These are phyloP conservation scores for Baorangia bicolor DNA, from an alignment of 768 basidiomycete genomes.

Conservation along the genomic window DNA sequence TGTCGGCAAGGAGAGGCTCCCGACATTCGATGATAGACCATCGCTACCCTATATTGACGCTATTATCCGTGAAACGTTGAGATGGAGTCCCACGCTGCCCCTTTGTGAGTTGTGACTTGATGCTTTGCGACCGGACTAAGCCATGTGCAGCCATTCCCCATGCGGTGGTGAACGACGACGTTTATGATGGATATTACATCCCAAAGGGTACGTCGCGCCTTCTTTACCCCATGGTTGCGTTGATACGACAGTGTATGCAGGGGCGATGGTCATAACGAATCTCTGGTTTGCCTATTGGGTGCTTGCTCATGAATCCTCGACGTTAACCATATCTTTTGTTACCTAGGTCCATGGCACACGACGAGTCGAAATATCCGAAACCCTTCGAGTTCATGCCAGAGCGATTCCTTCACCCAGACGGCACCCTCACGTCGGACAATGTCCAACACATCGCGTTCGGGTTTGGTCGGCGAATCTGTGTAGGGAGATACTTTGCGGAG, in stretches of 20 bases:
- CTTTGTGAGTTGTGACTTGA: slow-evolving; percentile 13
- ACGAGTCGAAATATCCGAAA: slow-evolving; percentile 33
- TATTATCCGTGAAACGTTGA: slow-evolving; percentile 35
- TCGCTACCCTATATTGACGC: slow-evolving; percentile 37
- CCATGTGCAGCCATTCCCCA: slow-evolving; percentile 14
- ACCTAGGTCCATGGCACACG: slow-evolving; percentile 17
- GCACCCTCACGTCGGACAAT: slow-evolving; percentile 14
- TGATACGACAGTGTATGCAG: slow-evolving; percentile 5
- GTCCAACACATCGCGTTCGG: slow-evolving; percentile 17
- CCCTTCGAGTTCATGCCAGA: slow-evolving; percentile 37
- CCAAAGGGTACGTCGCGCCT: background rate
- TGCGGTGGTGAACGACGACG: slow-evolving; percentile 10
- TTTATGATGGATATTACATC: slow-evolving; percentile 19
- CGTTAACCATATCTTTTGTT: background rate
- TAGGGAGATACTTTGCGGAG: slow-evolving; percentile 19
- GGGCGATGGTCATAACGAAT: slow-evolving; percentile 27
- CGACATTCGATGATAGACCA: slow-evolving; percentile 13
- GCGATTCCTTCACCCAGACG: slow-evolving; percentile 31
- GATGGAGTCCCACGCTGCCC: slow-evolving; percentile 15
- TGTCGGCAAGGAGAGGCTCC: slow-evolving; percentile 21
- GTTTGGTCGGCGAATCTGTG: slow-evolving; percentile 23
- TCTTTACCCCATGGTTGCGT: background rate
- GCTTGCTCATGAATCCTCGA: background rate
- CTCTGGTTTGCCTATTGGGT: slow-evolving; percentile 23
- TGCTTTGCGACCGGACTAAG: background rate